Evolutionary conservation across 2,329 filamentous ascomycete genomes (phyloP).

Genomic region (Colletotrichum sp.): DNA sequence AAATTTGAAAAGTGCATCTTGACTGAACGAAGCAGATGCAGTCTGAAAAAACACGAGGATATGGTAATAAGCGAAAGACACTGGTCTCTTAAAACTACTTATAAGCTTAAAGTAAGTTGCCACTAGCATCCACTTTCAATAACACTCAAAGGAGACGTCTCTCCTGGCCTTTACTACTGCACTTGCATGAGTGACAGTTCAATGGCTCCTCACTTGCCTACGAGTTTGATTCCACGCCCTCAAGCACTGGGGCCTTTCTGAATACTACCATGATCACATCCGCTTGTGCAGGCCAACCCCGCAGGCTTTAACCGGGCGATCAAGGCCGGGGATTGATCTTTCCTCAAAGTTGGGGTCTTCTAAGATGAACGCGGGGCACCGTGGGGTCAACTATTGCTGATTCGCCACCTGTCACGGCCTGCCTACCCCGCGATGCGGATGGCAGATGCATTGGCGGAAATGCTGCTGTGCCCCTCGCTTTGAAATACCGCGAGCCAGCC

Average conservation of each 20-base stretch:
- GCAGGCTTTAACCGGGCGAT: background rate
- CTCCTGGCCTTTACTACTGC: background rate
- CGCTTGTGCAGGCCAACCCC: background rate
- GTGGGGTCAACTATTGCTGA: fast-evolving
- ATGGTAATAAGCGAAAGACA: background rate
- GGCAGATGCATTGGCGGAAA: background rate
- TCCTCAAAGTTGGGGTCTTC: background rate
- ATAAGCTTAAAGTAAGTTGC: background rate
- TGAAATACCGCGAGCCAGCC: background rate
- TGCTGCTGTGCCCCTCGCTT: background rate
- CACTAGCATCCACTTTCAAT: background rate
- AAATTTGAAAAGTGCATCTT: background rate
- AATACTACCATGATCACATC: background rate
- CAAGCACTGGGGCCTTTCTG: background rate
- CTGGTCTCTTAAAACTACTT: background rate
- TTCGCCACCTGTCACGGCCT: background rate
- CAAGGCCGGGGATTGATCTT: background rate
- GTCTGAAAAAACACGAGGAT: background rate
- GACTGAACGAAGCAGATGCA: background rate
- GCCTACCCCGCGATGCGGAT: background rate
- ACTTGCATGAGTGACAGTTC: background rate
- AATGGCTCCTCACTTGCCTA: background rate
- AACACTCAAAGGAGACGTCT: background rate
- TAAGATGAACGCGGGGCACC: background rate
- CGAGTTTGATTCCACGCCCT: fast-evolving